These are phyloP conservation scores for Musa schizocarpa DNA, from an alignment of 176 grass and related monocot species.

Conservation along the genomic window DNA sequence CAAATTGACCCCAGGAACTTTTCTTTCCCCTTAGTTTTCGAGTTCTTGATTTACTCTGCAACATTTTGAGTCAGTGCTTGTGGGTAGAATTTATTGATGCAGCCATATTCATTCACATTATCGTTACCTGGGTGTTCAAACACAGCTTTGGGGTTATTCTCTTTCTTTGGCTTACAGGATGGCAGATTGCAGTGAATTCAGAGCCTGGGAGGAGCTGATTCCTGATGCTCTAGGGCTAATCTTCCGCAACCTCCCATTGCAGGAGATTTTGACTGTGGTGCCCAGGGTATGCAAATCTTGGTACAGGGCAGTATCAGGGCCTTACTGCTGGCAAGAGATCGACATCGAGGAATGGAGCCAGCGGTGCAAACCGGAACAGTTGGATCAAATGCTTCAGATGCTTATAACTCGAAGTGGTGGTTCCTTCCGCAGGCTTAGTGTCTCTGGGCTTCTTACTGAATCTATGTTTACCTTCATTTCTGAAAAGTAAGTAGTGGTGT, in stretches of 20 bases:
- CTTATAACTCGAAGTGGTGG: slow-evolving; percentile 54
- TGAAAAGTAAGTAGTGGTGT: slow-evolving; percentile 52
- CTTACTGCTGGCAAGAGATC: slow-evolving; percentile 94
- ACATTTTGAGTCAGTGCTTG: too few species aligned
- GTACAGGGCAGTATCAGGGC: slow-evolving; percentile 52
- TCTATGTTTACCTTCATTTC: slow-evolving; percentile 61
- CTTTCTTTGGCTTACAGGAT: slow-evolving; percentile 22
- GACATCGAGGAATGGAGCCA: slow-evolving; percentile 95
- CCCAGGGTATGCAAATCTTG: slow-evolving; percentile 89
- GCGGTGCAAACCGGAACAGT: slow-evolving; percentile 62
- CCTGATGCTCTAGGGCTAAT: slow-evolving; percentile 88
- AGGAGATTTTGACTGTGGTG: slow-evolving; percentile 75
- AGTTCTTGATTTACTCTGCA: too few species aligned
- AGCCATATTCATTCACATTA: too few species aligned
- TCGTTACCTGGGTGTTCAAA: neutral
- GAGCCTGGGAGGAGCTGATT: slow-evolving; percentile 75
- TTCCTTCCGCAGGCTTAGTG: slow-evolving; percentile 57
- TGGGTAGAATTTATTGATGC: too few species aligned
- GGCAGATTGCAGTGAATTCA: slow-evolving; percentile 56
- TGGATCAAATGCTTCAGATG: slow-evolving; percentile 77
- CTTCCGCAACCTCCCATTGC: slow-evolving; percentile 76
- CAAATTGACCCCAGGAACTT: neutral
- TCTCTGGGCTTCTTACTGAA: slow-evolving; percentile 61
- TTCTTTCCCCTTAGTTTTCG: neutral
- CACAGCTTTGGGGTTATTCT: neutral